A percentile compares a stretch with the other conserved stretches of the same genome.
Evolutionary conservation across 148 eudicot genomes (phyloP).

Genomic region (Suaeda aralocaspica): DNA sequence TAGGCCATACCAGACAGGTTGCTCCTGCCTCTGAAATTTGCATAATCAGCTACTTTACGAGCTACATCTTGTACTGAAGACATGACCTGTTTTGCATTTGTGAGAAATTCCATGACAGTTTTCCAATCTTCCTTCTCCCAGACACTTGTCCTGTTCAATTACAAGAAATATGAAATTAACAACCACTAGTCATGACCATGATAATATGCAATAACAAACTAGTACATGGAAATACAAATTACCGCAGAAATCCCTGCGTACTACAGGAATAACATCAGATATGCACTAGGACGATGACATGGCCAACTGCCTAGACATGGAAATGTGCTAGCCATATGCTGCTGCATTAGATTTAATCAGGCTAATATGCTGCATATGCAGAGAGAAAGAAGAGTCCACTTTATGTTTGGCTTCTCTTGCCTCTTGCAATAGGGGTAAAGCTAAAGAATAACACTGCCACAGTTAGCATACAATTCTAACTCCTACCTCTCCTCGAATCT

Average conservation of each 20-base stretch:
- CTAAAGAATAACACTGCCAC: neutral
- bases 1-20: slow-evolving; percentile 44
- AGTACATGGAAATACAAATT: too few relatives aligned
- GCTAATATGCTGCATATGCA: neutral
- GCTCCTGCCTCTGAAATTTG: slow-evolving; percentile 52
- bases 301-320: neutral
- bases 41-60: slow-evolving; percentile 80
- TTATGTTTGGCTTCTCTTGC: neutral
- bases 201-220: too few relatives aligned
- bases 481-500: neutral
- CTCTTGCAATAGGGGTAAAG: neutral
- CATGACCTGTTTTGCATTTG: slow-evolving; percentile 82
- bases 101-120: slow-evolving; percentile 61
- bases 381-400: neutral
- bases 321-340: neutral
- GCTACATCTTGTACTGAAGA: slow-evolving; percentile 89
- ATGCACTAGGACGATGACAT: neutral
- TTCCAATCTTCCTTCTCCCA: slow-evolving; percentile 81
- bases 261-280: too few relatives aligned
- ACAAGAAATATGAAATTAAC: neutral
- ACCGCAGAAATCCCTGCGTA: too few relatives aligned
- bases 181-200: slow-evolving; percentile 2
- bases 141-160: slow-evolving; percentile 48
- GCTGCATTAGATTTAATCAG: neutral
- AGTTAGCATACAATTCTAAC: neutral